A percentile compares a stretch with the other conserved stretches of the same genome.
phyloP scores from a whole-genome alignment of 805 yeast genomes.

The Monosporozyma unispora region DNA sequence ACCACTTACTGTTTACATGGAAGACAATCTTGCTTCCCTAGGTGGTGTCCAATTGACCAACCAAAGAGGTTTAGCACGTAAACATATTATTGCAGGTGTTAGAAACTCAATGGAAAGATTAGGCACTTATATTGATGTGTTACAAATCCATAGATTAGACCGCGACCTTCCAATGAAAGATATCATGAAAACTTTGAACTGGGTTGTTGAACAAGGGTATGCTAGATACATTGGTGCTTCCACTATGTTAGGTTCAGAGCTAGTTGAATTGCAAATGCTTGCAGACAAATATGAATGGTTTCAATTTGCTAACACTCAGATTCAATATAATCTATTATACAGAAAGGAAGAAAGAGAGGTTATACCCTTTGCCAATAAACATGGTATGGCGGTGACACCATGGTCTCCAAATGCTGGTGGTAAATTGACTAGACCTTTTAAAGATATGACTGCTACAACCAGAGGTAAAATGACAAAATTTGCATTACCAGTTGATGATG shows the following conservation, averaged over 20 bases:
- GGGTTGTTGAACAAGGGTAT: constrained; percentile 37
- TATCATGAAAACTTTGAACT: constrained; percentile 48
- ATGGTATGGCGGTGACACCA: constrained; percentile 48
- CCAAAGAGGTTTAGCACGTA: constrained; percentile 36
- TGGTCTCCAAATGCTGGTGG: constrained; percentile 56
- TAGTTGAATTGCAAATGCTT: constrained; percentile 41
- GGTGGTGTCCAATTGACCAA: constrained; percentile 24
- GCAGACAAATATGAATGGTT: constrained; percentile 36
- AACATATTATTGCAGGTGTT: constrained; percentile 40
- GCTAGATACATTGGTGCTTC: constrained; percentile 53
- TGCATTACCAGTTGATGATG: not conserved
- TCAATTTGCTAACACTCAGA: constrained; percentile 52
- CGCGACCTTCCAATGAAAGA: constrained; percentile 40
- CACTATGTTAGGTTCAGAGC: constrained; percentile 45
- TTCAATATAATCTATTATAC: constrained; percentile 43
- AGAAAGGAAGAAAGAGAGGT: constrained; percentile 60
- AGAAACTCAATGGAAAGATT: constrained; percentile 36
- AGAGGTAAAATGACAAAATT: not conserved
- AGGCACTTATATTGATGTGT: constrained; percentile 46
- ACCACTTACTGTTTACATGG: not conserved
- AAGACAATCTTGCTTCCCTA: not conserved
- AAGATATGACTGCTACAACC: not conserved
- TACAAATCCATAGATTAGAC: constrained; percentile 52
- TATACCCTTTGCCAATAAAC: constrained; percentile 43
- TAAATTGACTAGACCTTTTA: constrained; percentile 39